Conservation (phyloP, 2,329 filamentous ascomycete species). For the Verticillium nonalfalfae region DNA sequence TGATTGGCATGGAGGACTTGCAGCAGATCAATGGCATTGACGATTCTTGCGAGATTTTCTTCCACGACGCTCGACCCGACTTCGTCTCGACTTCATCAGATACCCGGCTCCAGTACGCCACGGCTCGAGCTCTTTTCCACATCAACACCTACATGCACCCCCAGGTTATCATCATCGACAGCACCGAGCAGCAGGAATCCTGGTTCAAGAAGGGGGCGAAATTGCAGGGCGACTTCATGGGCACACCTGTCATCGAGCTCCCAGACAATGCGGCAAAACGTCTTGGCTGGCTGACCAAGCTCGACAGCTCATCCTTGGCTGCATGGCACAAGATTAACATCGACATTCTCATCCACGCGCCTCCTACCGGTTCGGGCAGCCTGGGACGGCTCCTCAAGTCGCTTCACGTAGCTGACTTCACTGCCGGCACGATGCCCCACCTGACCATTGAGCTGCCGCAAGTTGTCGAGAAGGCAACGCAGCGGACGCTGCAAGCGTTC, state of each 20-base stretch:
- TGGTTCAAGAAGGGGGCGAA: constrained; percentile 60
- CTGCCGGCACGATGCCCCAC: constrained; percentile 60
- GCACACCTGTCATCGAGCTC: constrained; percentile 67
- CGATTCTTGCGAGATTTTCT: constrained; percentile 58
- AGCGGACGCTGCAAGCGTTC: constrained; percentile 56
- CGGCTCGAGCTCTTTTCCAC: constrained; percentile 61
- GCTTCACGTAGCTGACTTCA: constrained; percentile 68
- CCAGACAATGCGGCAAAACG: constrained; percentile 56
- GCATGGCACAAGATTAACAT: constrained; percentile 74
- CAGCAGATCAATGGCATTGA: constrained; percentile 75
- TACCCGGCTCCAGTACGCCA: constrained; percentile 58
- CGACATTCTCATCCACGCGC: constrained; percentile 79
- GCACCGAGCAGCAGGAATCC: constrained; percentile 56
- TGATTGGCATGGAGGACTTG: constrained; percentile 63
- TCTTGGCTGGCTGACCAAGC: constrained; percentile 69
- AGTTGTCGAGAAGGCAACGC: constrained; percentile 58
- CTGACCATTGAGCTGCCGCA: constrained; percentile 80
- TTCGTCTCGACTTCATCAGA: constrained; percentile 64
- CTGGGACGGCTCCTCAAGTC: constrained; percentile 73
- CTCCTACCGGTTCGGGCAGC: constrained; percentile 63
- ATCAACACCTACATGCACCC: constrained; percentile 71
- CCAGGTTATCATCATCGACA: constrained; percentile 69
- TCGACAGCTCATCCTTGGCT: constrained; percentile 66
- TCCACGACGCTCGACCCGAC: constrained; percentile 72
- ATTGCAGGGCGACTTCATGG: constrained; percentile 42